Evolutionary conservation across 768 basidiomycete genomes (phyloP), one percentile per base, ranked within the genome.

Genomic region (Tremella fuciformis): DNA sequence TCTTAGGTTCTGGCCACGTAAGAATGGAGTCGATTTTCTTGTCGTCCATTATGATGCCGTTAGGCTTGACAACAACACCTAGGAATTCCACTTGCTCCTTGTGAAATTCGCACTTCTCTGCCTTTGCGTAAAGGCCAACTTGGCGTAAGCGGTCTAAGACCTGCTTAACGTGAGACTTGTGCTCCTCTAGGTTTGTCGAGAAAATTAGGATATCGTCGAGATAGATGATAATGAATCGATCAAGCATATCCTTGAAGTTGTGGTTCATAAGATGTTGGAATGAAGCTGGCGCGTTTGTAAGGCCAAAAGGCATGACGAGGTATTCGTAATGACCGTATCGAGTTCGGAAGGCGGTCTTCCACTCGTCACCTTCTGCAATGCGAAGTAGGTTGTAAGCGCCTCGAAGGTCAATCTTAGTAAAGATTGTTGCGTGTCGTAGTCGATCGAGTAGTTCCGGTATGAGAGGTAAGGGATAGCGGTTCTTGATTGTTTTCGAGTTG

Each of bases 351-450:
- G 79, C 80, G 0, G 80, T 81, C 19, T 80, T 82, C 78, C 76
- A 79, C 64, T 81, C 74, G 55, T 81, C 75, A 0, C 80, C 80
- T n/a, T 75, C 69, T 1, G 65, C 58, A 48, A 82, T 78, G 1
- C 79, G 64, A 18, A 83, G 64, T 8, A 80, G 79, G 61, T 82
- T 78, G 62, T 77, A 83, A 0, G 77, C 80, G 47, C 74, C 71
- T 22, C 75, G 73, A 26, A 82, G 76, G 55, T 82, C 71, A 25
- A 71, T 22, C 44, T 74, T 73, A 37, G 57, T 63, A 44, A 58
- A 71, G 44, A 44, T 15, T 24, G 51, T 64, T n/a, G 67, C 64
- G 7, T 42, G 16, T 13, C 18, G 22, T 1, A 74, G 44, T 29
- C 54, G 52, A 48, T 65, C 60, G n/a, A 71, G 19, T 22, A 55